phyloP scores from a whole-genome alignment of 2,329 filamentous ascomycete species.

The Magnaporthales sp. region DNA sequence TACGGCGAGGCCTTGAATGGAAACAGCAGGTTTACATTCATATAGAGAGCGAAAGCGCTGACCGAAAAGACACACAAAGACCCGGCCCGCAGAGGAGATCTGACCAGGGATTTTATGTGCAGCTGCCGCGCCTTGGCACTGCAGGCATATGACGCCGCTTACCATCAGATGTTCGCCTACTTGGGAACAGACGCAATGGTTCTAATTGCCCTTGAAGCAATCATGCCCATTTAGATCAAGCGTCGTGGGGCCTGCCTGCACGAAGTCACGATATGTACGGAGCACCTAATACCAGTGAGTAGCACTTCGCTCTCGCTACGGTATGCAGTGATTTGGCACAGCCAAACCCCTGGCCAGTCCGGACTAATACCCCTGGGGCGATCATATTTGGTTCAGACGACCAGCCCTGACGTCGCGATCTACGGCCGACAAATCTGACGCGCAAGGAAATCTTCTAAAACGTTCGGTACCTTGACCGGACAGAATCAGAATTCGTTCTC shows the following conservation, averaged over 20 bases:
- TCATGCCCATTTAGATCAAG: background rate
- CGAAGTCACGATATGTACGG: no score
- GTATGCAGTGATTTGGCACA: slow-evolving; percentile 5
- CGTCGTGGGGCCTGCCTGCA: background rate
- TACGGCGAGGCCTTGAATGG: no score
- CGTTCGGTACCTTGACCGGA: slow-evolving; percentile 15
- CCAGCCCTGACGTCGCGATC: slow-evolving; percentile 28
- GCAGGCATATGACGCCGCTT: background rate
- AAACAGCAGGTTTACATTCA: no score
- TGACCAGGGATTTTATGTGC: background rate
- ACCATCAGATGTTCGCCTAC: background rate
- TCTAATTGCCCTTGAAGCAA: background rate
- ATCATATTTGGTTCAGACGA: slow-evolving; percentile 31
- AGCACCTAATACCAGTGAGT: background rate
- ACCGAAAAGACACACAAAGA: no score
- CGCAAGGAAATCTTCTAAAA: slow-evolving; percentile 20
- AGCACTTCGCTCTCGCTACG: slow-evolving; percentile 6
- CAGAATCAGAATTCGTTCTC: slow-evolving; percentile 11
- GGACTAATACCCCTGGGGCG: slow-evolving; percentile 23
- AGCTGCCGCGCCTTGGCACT: background rate
- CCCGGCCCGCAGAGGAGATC: background rate
- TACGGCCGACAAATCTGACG: slow-evolving; percentile 26
- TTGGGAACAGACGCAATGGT: background rate
- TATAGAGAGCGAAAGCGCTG: no score
- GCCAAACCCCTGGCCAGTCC: slow-evolving; percentile 16